Base-by-base conservation (phyloP, 352 stramenopile genomes). In the Phytopythium vexans region DNA sequence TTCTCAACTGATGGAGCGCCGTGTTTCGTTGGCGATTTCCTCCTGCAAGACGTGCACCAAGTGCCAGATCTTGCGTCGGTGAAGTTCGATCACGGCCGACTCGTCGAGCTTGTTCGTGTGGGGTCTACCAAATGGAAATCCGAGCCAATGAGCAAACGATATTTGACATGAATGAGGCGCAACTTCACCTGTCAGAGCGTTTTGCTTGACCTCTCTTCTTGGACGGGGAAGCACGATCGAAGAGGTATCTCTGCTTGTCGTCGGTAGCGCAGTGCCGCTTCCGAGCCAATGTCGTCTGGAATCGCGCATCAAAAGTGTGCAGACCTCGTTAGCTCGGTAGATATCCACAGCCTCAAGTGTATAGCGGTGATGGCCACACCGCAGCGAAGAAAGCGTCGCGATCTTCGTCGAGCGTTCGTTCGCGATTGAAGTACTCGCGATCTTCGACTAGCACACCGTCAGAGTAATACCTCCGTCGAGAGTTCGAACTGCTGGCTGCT, bases 1-100 rank as follows among this genome's bases (percentile, higher is more conserved):
- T 47, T 27, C 46, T 49, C n/a, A 64, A 88, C 75, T 63, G 47
- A 89, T 85, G 54, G 86, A 70, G 47, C 78, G 72, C 6, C 66
- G 59, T 1, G 78, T 86, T 50, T 88, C 78, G 15, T 61, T 67
- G 14, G 72, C 66, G 37, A 89, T 82, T 46, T 89, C 78, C 14
- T 67, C 53, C 51, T 88, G 78, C 4, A 89, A 55, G 1, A 86
- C 51, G 10, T 84, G 64, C 6, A 89, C 33, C 8, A 89, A 55
- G 37, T 88, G 78, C 42, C 75, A 49, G 15, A 70, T 84, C 47
- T 83, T 87, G 55, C 77, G 68, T 40, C 70, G 64, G 11, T 89
- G 75, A 0, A 67, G 60, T 14, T 83, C 67, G 9, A 86, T 87
- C 41, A 70, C 49, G 38, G 38, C 42, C 1, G 35, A 62, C 47